These are phyloP conservation scores for Exobasidium cylindrosporum DNA, from an alignment of 1,284 basidiomycete species.

Conservation along the genomic window DNA sequence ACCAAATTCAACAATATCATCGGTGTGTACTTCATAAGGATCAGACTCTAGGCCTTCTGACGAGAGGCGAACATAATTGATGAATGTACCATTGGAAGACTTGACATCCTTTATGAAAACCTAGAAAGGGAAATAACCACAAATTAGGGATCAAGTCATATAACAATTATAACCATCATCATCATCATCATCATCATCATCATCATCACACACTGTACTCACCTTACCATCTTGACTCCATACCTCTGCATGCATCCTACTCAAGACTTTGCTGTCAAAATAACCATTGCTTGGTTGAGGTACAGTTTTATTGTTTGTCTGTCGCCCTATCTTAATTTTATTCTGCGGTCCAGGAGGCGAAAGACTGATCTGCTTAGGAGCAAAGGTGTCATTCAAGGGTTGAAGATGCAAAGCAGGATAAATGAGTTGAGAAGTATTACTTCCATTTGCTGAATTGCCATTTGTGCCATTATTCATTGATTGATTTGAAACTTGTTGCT, in stretches of 20 bases:
- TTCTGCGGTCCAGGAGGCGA: constrained; percentile 59
- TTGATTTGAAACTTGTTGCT: background rate
- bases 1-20: constrained; percentile 94
- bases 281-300: constrained; percentile 93
- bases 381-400: constrained; percentile 92
- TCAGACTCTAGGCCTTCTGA: constrained; percentile 88
- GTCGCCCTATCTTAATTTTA: constrained; percentile 88
- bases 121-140: too few species aligned
- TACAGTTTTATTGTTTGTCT: constrained; percentile 93
- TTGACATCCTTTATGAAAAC: constrained; percentile 98
- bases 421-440: constrained; percentile 21
- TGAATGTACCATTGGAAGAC: constrained; percentile 96
- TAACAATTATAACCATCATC: background rate
- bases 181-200: background rate
- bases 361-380: constrained; percentile 91
- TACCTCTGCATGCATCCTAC: constrained; percentile 92
- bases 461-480: background rate
- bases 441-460: background rate
- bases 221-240: constrained; percentile 79
- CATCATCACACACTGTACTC: too few species aligned
- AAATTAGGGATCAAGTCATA: constrained; percentile 56
- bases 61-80: constrained; percentile 89
- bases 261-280: constrained; percentile 95
- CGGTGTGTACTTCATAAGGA: constrained; percentile 87
- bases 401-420: constrained; percentile 63